A percentile compares a stretch with the other conserved stretches of the same genome.
Conservation (phyloP, 2,329 filamentous ascomycete species). For the Calonectria hongkongensis region DNA sequence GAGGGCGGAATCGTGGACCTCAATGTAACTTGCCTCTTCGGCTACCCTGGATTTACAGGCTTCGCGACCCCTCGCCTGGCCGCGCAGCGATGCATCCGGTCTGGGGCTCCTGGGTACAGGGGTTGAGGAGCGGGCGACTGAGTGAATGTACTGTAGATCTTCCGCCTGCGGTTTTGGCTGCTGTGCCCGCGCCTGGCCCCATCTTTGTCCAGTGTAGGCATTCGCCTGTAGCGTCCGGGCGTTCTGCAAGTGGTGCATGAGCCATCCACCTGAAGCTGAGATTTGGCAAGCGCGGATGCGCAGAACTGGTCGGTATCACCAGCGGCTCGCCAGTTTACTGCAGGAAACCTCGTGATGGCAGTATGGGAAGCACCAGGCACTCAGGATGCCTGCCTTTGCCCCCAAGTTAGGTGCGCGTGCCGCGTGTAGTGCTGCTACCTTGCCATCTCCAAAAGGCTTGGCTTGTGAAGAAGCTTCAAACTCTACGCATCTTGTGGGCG, state of each 20-base stretch:
- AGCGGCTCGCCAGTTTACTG: background rate
- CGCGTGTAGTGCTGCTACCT: conserved; percentile 15
- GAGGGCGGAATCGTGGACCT: conserved; percentile 32
- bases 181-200: background rate
- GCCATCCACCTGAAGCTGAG: conserved; percentile 39
- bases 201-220: conserved; percentile 25
- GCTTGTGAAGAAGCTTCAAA: conserved; percentile 27
- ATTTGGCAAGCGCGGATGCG: conserved; percentile 27
- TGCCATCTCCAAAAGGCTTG: conserved; percentile 12
- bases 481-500: conserved; percentile 29
- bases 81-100: conserved; percentile 37
- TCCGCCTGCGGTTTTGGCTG: conserved; percentile 29
- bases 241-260: conserved; percentile 28
- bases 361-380: background rate
- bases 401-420: conserved; percentile 16
- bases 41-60: conserved; percentile 23
- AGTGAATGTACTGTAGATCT: conserved; percentile 39
- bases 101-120: conserved; percentile 42
- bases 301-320: conserved; percentile 18
- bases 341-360: conserved; percentile 14
- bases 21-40: conserved; percentile 36
- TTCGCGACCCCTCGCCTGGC: conserved; percentile 37
- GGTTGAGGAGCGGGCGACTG: conserved; percentile 28
- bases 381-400: conserved; percentile 3
- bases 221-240: conserved; percentile 22